Evolutionary conservation across 306 rosid genomes (phyloP), one percentile per base, ranked within the genome.

Genomic region (Benincasa hispida): DNA sequence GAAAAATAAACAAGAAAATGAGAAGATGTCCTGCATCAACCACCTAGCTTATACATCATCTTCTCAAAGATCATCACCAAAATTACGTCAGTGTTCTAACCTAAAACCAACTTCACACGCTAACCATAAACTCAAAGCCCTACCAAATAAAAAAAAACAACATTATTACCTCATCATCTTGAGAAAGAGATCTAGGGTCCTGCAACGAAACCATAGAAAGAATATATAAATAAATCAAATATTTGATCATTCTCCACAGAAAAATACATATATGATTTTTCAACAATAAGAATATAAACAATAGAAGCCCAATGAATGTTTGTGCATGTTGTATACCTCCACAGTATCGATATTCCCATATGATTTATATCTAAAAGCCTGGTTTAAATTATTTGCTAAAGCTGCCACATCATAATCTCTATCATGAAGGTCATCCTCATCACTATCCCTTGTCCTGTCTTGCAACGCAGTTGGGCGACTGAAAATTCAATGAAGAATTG

Each of bases 401-500:
- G 97, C 95, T 69, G 97, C 86, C 77, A 92, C 97, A 77, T 92
- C 99, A 77, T 90, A 92, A 79, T 95, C 98, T 82, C 97, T 90
- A 79, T 89, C 96, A 81, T 86, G 90, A 84, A 91, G 88, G 65
- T 92, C 99, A 77, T 94, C 97, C 1, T 92, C 97, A 69, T 94
- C 97, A 80, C 99, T 92, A 74, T 94, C 97, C 83, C 99, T 94
- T 74, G 87, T 88, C 89, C 97, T 89, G 79, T 94, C 99, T 77
- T 91, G 99, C 82, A 95, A 87, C 72, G 98, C 93, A 80, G 97
- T 89, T 1, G 99, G 99, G 27, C 99, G 99, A 78, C 99, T 95
- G 88, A 74, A 78, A 47, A 76, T 48, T 78, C 69, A 62, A 74
- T 75, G 61, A 70, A 79, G 51, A 78, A 66, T 55, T 30, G 15